Evolutionary conservation across 805 yeast species (phyloP), one percentile per base, ranked within the genome.

Genomic region (Metschnikowia koreensis): DNA sequence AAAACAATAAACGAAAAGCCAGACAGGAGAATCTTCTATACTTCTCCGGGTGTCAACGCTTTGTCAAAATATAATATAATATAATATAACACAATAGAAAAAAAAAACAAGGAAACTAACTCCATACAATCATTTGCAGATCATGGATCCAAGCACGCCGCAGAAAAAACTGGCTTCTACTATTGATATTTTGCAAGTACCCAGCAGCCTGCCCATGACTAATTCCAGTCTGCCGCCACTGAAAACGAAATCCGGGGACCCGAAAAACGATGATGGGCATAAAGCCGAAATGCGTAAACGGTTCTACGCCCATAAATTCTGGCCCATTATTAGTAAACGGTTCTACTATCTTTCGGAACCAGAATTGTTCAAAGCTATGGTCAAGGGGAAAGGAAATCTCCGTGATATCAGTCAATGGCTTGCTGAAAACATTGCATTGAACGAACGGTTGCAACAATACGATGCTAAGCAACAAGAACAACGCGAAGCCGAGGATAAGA

Each of bases 381-480:
- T 72, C 26, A 72, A 70, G 51, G 76, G 76, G 6, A 72, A 67
- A 57, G 78, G 78, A 7, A 71, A 73, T 43, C 63, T 74, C 28
- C 65, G 77, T 38, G 75, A 71, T 22, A 66, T 74, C 45, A 67
- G 71, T 29, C 68, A 62, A 50, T 71, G 73, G 72, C 63, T 75
- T 34, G 64, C 66, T 6, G 73, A 70, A n/a, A 71, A 69, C 52
- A 46, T 53, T 36, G 41, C 51, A 2, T 44, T 59, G 44, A 52
- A 51, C 48, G 53, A 54, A 34, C 47, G 61, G 9, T 44, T 57
- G 42, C 55, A 40, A 12, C 51, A 52, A 34, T 52, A 59, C 44
- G 61, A 59, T 22, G 42, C 44, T 4, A 36, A 26, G 40, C 55
- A 46, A 33, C 51, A 52, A 46, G 50, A 50, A 15, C 48, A 48